phyloP scores from a whole-genome alignment of 495 filamentous ascomycete genomes.

The Podospora pseudoanserina region DNA sequence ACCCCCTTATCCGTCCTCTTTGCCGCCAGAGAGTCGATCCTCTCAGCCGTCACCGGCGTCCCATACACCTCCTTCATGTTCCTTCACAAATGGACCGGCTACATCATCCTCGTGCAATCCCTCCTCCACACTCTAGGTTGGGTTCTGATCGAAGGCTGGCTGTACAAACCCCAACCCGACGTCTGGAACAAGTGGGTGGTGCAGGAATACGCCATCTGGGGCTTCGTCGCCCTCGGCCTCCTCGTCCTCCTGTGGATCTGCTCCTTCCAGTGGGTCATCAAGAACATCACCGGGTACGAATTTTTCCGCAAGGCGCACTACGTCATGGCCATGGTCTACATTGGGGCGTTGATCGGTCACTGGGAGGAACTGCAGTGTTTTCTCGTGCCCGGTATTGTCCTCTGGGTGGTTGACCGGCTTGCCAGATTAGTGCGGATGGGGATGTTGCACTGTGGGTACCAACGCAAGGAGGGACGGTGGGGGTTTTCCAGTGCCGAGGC shows the following conservation, averaged over 20 bases:
- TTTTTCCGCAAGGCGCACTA: conserved; percentile 64
- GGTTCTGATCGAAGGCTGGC: conserved; percentile 55
- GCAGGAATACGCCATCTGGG: conserved; percentile 61
- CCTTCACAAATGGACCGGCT: conserved; percentile 63
- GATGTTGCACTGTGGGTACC: conserved; percentile 51
- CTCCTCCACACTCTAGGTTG: conserved; percentile 63
- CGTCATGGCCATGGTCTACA: conserved; percentile 59
- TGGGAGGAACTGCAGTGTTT: conserved; percentile 61
- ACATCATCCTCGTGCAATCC: conserved; percentile 59
- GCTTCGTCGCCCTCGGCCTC: conserved; percentile 59
- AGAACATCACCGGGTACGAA: conserved; percentile 59
- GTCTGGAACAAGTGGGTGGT: conserved; percentile 49
- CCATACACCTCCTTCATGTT: conserved; percentile 69
- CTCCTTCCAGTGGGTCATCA: conserved; percentile 53
- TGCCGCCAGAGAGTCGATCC: conserved; percentile 56
- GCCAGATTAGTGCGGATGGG: conserved; percentile 48
- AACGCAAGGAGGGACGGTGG: conserved; percentile 31
- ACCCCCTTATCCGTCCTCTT: conserved; percentile 60
- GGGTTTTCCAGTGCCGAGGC: conserved; percentile 52
- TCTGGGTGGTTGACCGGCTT: conserved; percentile 55
- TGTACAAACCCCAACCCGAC: conserved; percentile 63
- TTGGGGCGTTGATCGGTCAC: conserved; percentile 66
- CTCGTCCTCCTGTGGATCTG: conserved; percentile 52
- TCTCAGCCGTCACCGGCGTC: conserved; percentile 59
- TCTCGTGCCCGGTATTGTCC: conserved; percentile 55